Percentiles rank a stretch among this genome's conserved stretches.
Conservation (phyloP, 805 yeast species). For the Metschnikowia noctiluminum region DNA sequence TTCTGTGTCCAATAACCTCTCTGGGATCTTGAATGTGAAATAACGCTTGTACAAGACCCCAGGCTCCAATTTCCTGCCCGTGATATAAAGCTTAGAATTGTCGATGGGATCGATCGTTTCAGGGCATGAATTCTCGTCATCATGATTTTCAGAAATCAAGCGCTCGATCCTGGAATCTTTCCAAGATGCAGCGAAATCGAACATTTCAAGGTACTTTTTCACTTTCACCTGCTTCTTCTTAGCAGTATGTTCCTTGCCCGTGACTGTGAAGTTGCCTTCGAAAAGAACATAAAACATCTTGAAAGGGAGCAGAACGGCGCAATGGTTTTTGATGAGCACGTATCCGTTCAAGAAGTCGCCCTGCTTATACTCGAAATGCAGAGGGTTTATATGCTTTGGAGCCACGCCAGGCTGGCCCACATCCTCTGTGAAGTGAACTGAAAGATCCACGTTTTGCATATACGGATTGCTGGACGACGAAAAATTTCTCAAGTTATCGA, state of each 20-base stretch:
- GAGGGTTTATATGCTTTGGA: conserved; percentile 29
- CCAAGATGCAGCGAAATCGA: conserved; percentile 48
- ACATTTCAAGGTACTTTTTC: conserved; percentile 35
- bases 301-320: conserved; percentile 45
- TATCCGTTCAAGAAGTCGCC: conserved; percentile 69
- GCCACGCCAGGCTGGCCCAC: conserved; percentile 26
- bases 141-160: conserved; percentile 25
- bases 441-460: conserved; percentile 28
- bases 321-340: conserved; percentile 36
- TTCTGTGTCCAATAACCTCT: conserved; percentile 33
- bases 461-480: conserved; percentile 26
- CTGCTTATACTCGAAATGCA: conserved; percentile 51
- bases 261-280: conserved; percentile 46
- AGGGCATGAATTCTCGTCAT: conserved; percentile 16
- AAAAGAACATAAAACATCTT: conserved; percentile 60
- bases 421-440: conserved; percentile 34
- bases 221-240: conserved; percentile 24
- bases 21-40: conserved; percentile 41
- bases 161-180: conserved; percentile 36
- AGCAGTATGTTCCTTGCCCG: conserved; percentile 1
- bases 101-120: conserved; percentile 27
- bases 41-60: conserved; percentile 31
- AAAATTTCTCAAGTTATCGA: conserved; percentile 31
- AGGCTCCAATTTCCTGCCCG: conserved; percentile 19
- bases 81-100: conserved; percentile 21